Evolutionary conservation across 805 yeast genomes (phyloP), one percentile per base, ranked within the genome.

Genomic region (Wickerhamomyces chambardii): DNA sequence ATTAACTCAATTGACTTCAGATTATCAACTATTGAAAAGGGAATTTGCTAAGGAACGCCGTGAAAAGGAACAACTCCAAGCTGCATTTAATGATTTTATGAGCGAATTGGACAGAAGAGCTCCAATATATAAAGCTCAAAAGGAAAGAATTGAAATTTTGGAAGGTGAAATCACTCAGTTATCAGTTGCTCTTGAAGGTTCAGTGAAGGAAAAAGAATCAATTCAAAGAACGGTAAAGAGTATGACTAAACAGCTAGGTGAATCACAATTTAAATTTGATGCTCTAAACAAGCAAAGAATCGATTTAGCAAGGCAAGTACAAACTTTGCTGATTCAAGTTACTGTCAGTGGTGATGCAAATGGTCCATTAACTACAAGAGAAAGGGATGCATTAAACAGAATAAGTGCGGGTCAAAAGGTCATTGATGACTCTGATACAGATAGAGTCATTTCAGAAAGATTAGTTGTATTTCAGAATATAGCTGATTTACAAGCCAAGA

Each of bases 301-400:
- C 21, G 97, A 90, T 49, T 61, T 90, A 28, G 84, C 94, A 6
- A 75, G 78, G 30, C 97, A 90, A 53, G 70, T 92, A n/a, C 85
- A 84, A 45, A 70, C 68, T 33, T 65, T 87, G 27, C 64, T 90
- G 28, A 70, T 81, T 14, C 85, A 83, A 49, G 64, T 84, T 2
- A 66, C 75, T 21, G 61, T 81, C 2, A 67, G 75, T 31, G 72
- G 68, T 11, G 68, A 66, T 34, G 62, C 72, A n/a, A 73, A 73
- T 27, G 61, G 66, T 28, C 84, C 90, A 8, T 59, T 90, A 27
- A 70, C 82, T 5, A 55, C 65, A 0, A 72, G 72, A 12, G 96
- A 90, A 48, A 68, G 70, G 43, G 64, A 63, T n/a, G 77, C 78
- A 18, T 66, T 87, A 18, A 74, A 73, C 17, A 70, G 67, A 33